Evolutionary conservation across 2,329 filamentous ascomycete species (phyloP).

Genomic region (Fusarium foetens): DNA sequence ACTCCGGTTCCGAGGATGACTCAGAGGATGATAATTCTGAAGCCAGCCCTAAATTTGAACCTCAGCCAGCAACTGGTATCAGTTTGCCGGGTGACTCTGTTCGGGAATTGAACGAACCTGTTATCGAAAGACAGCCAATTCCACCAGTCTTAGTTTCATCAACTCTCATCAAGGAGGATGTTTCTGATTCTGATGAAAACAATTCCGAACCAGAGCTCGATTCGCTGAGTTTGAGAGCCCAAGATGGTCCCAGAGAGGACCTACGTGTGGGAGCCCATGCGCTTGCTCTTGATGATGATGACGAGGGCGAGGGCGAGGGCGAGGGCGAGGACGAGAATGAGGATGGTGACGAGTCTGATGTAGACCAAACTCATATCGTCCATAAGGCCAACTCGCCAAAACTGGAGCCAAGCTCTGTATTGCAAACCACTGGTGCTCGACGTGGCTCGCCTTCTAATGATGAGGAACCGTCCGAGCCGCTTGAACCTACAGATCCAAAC

Average conservation of each 20-base stretch:
- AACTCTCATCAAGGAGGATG: neutral
- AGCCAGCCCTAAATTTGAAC: neutral
- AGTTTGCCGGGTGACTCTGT: neutral
- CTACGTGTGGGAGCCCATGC: neutral
- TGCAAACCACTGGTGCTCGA: neutral
- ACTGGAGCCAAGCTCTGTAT: neutral
- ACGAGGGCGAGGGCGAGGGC: neutral
- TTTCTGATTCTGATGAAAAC: neutral
- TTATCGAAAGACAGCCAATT: neutral
- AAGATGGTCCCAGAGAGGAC: neutral
- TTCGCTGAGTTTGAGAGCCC: neutral
- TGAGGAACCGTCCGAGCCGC: neutral
- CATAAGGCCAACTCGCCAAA: neutral
- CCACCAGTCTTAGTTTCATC: neutral
- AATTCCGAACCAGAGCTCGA: conserved; percentile 5
- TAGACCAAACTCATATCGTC: neutral
- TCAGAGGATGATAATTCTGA: conserved; percentile 3
- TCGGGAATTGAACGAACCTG: neutral
- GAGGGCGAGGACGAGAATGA: neutral
- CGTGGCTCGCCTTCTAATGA: conserved; percentile 7
- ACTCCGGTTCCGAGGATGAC: conserved; percentile 3
- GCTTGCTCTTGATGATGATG: neutral
- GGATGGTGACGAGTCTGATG: neutral
- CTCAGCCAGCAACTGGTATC: neutral
- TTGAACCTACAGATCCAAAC: neutral